Percentiles rank a stretch among this genome's conserved stretches.
These are phyloP conservation scores for Aspergillus arachidicola DNA, from an alignment of 2,329 filamentous ascomycete genomes.

Conservation along the genomic window DNA sequence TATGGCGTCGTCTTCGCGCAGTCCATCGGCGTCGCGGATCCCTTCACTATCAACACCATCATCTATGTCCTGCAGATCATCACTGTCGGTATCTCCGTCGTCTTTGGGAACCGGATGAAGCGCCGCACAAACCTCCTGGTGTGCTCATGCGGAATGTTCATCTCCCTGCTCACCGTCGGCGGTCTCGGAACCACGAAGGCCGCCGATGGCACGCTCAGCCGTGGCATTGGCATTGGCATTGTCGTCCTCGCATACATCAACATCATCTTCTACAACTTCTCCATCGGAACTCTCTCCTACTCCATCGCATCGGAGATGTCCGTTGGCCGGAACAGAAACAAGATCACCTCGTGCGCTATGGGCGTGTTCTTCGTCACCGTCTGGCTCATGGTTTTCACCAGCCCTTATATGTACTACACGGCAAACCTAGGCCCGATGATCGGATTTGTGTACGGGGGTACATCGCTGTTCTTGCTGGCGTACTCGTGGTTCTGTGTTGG, in stretches of 20 bases:
- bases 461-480: slow-evolving; percentile 27
- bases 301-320: too few species aligned
- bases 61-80: too few species aligned
- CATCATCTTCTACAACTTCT: slow-evolving; percentile 51
- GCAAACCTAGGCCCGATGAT: slow-evolving; percentile 36
- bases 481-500: slow-evolving; percentile 46
- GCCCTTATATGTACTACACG: slow-evolving; percentile 39
- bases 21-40: too few species aligned
- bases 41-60: too few species aligned
- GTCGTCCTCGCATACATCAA: slow-evolving; percentile 48
- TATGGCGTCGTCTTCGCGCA: too few species aligned
- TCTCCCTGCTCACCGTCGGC: too few species aligned
- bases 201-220: slow-evolving; percentile 18
- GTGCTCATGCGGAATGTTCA: too few species aligned
- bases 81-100: too few species aligned
- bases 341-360: slow-evolving; percentile 49
- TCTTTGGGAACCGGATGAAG: too few species aligned
- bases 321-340: slow-evolving; percentile 16
- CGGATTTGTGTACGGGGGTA: slow-evolving; percentile 38
- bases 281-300: slow-evolving; percentile 39
- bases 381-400: slow-evolving; percentile 38
- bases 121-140: too few species aligned
- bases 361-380: slow-evolving; percentile 44
- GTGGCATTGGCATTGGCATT: slow-evolving; percentile 32
- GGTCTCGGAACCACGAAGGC: slow-evolving; percentile 42